phyloP scores from a whole-genome alignment of 78 protist species.

The Chrysochromulina parva region DNA sequence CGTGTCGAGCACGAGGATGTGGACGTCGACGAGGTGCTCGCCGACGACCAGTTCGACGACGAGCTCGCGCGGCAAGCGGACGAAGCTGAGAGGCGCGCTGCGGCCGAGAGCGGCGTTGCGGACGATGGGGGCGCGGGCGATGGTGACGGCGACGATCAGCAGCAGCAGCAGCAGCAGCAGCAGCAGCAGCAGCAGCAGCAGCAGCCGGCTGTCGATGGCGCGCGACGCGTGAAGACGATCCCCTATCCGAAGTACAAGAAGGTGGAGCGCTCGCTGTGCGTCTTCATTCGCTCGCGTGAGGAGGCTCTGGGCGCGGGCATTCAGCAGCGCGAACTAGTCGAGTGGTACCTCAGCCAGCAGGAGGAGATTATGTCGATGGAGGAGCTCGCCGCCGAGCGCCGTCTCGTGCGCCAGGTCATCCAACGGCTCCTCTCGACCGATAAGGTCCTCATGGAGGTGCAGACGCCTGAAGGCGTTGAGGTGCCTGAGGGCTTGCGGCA shows the following conservation, averaged over 20 bases:
- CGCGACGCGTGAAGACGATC: not conserved
- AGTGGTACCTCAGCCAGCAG: constrained; percentile 7
- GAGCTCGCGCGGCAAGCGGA: not conserved
- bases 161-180: not conserved
- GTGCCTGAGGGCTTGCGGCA: too few relatives aligned
- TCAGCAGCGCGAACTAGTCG: not conserved
- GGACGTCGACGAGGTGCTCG: not conserved
- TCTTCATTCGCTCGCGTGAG: not conserved
- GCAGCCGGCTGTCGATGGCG: not conserved
- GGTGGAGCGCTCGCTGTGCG: not conserved
- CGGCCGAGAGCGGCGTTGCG: not conserved
- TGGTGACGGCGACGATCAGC: not conserved
- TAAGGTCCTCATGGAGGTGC: not conserved
- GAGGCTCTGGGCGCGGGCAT: not conserved
- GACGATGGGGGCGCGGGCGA: not conserved
- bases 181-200: not conserved
- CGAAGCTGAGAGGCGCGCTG: not conserved
- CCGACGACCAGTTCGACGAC: not conserved
- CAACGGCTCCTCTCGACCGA: not conserved
- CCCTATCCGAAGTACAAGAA: not conserved
- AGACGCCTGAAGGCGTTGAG: too few relatives aligned
- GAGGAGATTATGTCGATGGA: not conserved
- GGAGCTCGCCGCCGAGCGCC: constrained; percentile 1
- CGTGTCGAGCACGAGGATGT: constrained; percentile 46
- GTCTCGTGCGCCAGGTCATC: not conserved